Conservation (phyloP, 495 filamentous ascomycete species). For the Aspergillus diversus region DNA sequence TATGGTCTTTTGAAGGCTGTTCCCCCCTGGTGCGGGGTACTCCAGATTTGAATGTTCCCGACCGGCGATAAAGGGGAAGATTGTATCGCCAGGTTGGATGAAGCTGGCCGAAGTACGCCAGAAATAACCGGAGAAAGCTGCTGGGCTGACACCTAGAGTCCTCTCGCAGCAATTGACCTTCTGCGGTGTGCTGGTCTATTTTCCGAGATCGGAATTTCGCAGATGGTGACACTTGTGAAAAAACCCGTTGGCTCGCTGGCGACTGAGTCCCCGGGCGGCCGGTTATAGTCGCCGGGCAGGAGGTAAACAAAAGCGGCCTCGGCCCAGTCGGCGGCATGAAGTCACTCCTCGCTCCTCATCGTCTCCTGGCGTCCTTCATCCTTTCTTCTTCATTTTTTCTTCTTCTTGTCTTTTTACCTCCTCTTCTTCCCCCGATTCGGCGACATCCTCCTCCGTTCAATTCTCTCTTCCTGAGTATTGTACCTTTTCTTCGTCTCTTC, state of each 20-base stretch:
- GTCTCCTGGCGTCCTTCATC: constrained; percentile 17
- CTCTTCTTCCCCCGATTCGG: constrained; percentile 12
- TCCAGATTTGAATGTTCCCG: constrained; percentile 5
- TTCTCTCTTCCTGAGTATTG: constrained; percentile 25
- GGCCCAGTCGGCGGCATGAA: constrained; percentile 22
- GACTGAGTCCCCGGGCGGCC: constrained; percentile 6
- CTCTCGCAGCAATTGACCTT: too few species aligned
- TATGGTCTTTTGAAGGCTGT: neutral
- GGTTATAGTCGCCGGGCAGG: constrained; percentile 24
- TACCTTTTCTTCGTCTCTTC: constrained; percentile 31
- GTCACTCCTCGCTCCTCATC: constrained; percentile 9
- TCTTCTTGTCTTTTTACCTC: constrained; percentile 20
- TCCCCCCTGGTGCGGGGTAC: neutral
- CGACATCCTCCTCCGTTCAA: constrained; percentile 24
- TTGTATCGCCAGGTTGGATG: neutral
- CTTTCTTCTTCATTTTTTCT: constrained; percentile 22
- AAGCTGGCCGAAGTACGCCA: neutral
- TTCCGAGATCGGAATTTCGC: constrained; percentile 13
- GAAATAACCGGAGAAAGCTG: neutral
- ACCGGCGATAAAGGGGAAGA: neutral
- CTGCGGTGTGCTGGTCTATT: neutral
- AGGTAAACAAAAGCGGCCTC: constrained; percentile 25
- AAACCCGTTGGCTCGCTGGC: constrained; percentile 5
- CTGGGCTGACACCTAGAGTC: too few species aligned
- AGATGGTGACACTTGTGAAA: neutral